Base-by-base conservation (phyloP, 257 asterid genomes). In the Linaria vulgaris region DNA sequence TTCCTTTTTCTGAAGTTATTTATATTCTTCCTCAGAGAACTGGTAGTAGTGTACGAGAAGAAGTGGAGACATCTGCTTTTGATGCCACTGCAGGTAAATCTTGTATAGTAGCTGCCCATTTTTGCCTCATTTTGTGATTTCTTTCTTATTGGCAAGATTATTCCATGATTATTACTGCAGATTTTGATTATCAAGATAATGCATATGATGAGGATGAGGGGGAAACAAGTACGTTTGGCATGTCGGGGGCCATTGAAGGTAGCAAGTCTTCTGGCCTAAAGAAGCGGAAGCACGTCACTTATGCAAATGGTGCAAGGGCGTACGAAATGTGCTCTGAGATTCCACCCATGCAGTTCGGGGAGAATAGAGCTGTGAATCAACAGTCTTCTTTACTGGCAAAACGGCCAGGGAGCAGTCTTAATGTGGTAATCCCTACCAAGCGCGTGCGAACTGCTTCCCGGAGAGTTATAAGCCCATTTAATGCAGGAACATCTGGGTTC, bases 401-500 rank as follows among this genome's bases (percentile, higher is more conserved):
- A 69, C 83, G 91, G 59, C 91, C 94, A 47, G 87, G 85, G 34
- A 69, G 76, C 76, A 83, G 70, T 80, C 84, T 88, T 72, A 86
- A 84, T 68, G 96, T 79, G 48, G 86, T 95, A 60, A 77, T 90
- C 69, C 96, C 95, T 9, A 90, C 94, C 64, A 94, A 90, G 73
- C 97, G 99, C 56, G 69, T 90, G 75, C 83, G 99, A 25, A 85
- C 99, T 61, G 83, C 86, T 78, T 75, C 86, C 47, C 81, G 99
- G 80, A 86, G 95, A 85, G 80, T 88, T 74, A 69, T 64, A 55
- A 83, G 88, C 76, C 95, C 96, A 27, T 89, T 83, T 64, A 74
- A 72, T 71, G 90, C 83, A 11, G 95, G 91, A 69, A 70, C 83
- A 56, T 74, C 90, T 72, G 94, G 85, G 61, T 76, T 78, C 75